These are phyloP conservation scores for Cucumis melo DNA, from an alignment of 306 rosid genomes.

Conservation along the genomic window DNA sequence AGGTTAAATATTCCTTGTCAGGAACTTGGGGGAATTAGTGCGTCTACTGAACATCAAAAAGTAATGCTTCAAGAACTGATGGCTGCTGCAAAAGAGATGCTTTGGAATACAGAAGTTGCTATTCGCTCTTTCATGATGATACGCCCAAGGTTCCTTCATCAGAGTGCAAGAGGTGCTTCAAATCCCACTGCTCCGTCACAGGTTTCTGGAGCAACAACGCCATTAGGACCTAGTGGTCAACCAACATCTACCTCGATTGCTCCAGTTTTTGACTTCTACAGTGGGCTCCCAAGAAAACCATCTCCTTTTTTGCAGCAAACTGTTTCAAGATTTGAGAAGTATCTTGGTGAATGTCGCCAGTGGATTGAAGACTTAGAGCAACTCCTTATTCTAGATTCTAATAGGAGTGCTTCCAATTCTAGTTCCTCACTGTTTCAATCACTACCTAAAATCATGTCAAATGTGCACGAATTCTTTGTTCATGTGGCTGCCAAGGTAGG, in stretches of 20 bases:
- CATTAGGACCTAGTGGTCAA: slow-evolving; percentile 45
- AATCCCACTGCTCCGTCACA: slow-evolving; percentile 62
- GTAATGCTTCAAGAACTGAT: slow-evolving; percentile 55
- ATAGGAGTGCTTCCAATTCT: slow-evolving; percentile 39
- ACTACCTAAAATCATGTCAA: slow-evolving; percentile 90
- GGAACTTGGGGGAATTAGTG: slow-evolving; percentile 94
- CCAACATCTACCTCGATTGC: slow-evolving; percentile 40
- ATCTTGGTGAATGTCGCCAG: slow-evolving; percentile 68
- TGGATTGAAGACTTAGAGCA: slow-evolving; percentile 97
- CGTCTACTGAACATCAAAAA: slow-evolving; percentile 81
- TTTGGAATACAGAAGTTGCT: slow-evolving; percentile 82
- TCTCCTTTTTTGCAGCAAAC: slow-evolving; percentile 85
- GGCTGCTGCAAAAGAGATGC: slow-evolving; percentile 64
- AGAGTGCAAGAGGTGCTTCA: slow-evolving; percentile 48
- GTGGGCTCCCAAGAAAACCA: slow-evolving; percentile 87
- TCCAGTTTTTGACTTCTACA: slow-evolving; percentile 88
- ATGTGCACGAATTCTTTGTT: slow-evolving; percentile 89
- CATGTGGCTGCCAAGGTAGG: slow-evolving; percentile 93
- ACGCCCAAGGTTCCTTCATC: slow-evolving; percentile 75
- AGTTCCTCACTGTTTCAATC: slow-evolving; percentile 69
- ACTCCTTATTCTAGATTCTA: slow-evolving; percentile 53
- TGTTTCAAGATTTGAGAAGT: slow-evolving; percentile 77
- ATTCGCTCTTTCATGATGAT: slow-evolving; percentile 90
- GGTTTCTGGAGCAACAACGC: slow-evolving; percentile 34
- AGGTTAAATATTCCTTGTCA: slow-evolving; percentile 5